phyloP scores from a whole-genome alignment of 2,329 filamentous ascomycete species.

The Stylonectria norvegica region DNA sequence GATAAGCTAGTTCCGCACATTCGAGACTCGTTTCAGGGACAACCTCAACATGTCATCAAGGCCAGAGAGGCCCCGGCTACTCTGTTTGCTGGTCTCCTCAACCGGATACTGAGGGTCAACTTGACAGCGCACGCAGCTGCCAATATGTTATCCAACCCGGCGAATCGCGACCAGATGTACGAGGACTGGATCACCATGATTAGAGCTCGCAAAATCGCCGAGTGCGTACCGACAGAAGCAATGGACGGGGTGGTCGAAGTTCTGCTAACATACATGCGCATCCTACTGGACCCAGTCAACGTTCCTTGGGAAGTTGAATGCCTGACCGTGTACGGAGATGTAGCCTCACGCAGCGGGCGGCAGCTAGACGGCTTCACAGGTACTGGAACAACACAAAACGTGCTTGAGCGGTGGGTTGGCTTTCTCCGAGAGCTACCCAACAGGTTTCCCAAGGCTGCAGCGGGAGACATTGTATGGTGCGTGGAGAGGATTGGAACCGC shows the following conservation, averaged over 20 bases:
- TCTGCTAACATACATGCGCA: constrained; percentile 63
- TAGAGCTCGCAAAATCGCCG: constrained; percentile 59
- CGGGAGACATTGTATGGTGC: constrained; percentile 71
- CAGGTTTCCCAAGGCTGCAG: constrained; percentile 70
- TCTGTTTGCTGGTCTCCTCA: constrained; percentile 80
- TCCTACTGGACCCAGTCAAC: constrained; percentile 65
- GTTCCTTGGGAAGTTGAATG: constrained; percentile 64
- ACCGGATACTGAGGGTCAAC: constrained; percentile 87
- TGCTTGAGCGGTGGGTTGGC: constrained; percentile 73
- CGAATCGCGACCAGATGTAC: constrained; percentile 94
- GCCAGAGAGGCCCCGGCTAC: constrained; percentile 87
- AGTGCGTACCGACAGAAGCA: constrained; percentile 58
- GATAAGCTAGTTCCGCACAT: constrained; percentile 78
- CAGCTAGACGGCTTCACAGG: constrained; percentile 25
- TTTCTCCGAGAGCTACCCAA: constrained; percentile 67
- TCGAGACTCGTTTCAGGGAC: constrained; percentile 76
- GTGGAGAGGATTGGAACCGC: constrained; percentile 73
- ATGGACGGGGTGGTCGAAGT: constrained; percentile 66
- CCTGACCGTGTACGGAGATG: constrained; percentile 57
- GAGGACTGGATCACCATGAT: constrained; percentile 77
- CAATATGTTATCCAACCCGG: constrained; percentile 84
- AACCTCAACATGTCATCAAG: constrained; percentile 78
- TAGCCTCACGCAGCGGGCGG: constrained; percentile 47
- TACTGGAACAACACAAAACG: constrained; percentile 52
- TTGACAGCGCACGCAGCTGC: constrained; percentile 90